phyloP scores from a whole-genome alignment of 225 moss, liverwort and hornwort species.

The Marchantia polymorpha region DNA sequence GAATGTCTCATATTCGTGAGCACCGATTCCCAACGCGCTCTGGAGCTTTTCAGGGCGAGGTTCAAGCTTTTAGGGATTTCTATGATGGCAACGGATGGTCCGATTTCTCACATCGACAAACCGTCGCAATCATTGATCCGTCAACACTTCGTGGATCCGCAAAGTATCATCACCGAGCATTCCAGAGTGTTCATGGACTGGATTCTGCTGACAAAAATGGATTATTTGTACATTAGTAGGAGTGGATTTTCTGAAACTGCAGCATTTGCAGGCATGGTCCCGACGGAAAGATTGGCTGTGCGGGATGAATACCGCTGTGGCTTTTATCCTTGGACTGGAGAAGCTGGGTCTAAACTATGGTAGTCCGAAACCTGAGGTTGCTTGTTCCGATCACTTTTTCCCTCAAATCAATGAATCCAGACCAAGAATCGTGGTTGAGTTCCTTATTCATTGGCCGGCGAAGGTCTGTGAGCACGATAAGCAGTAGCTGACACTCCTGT shows the following conservation, averaged over 20 bases:
- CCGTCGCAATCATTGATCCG: neutral
- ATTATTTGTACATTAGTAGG: slow-evolving; percentile 19
- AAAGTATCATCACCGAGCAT: neutral
- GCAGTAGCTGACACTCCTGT: no score
- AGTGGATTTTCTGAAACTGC: slow-evolving; percentile 22
- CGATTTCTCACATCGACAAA: slow-evolving; percentile 23
- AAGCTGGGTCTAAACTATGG: slow-evolving; percentile 14
- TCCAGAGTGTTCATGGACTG: slow-evolving; percentile 21
- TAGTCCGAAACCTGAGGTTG: neutral
- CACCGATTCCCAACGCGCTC: slow-evolving; percentile 9
- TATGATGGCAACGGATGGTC: slow-evolving; percentile 1
- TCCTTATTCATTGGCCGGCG: no score
- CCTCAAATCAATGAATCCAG: no score
- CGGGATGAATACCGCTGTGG: neutral
- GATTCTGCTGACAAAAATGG: slow-evolving; percentile 14
- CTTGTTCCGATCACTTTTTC: neutral
- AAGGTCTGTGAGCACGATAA: no score
- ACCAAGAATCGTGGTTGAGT: no score
- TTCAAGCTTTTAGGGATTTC: slow-evolving; percentile 4
- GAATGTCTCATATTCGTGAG: slow-evolving; percentile 17
- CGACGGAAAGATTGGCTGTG: slow-evolving; percentile 2
- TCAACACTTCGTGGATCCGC: neutral
- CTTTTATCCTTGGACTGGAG: slow-evolving; percentile 21
- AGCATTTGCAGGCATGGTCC: slow-evolving; percentile 23
- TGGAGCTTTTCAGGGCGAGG: slow-evolving; percentile 3